Base-by-base conservation (phyloP, 1,284 basidiomycete genomes). In the Caloboletus firmus region DNA sequence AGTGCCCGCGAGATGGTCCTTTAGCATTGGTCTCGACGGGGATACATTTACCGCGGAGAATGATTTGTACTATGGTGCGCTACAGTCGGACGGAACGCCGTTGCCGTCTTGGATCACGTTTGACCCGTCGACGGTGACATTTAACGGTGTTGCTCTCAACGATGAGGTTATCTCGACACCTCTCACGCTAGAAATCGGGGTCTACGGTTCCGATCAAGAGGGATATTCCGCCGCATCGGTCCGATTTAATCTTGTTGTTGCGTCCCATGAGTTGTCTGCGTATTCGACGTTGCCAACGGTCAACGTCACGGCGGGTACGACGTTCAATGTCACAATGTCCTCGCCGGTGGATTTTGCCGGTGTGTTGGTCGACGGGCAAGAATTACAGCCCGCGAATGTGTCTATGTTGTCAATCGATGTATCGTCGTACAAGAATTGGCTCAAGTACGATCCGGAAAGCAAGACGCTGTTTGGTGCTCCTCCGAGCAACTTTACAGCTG, bases 1-100 rank as follows among this genome's bases (percentile, higher is more conserved):
- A 42, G 80, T 96, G 10, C 94, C 93, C 1, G 82, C 83, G 2
- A 74, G 77, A 30, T 97, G 94, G 93, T 93, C 91, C 0, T 98
- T 96, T 73, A 94, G 91, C 62, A 80, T 98, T 54, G 95, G 95
- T 11, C 85, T 97, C 62, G 74, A 84, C 40, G 77, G 82, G 56
- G 75, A 81, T 47, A 94, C 91, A 2, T 91, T 87, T 68, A 65
- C 66, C 2, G 74, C 79, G 17, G 51, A 67, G 18, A 72, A 73
- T 45, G 69, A 73, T 52, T 58, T 95, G 15, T 91, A 75, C 69
- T 95, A 93, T 64, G 78, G 81, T 8, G 85, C 86, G 10, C 76
- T 80, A 28, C 80, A 83, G 58, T 74, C 76, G 0, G 83, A 93
- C 59, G 87, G 90, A 6, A 80, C 82, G 0, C 76, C 79, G 4